phyloP scores from a whole-genome alignment of 2,329 filamentous ascomycete genomes.

The Sclerotinia spermophila region DNA sequence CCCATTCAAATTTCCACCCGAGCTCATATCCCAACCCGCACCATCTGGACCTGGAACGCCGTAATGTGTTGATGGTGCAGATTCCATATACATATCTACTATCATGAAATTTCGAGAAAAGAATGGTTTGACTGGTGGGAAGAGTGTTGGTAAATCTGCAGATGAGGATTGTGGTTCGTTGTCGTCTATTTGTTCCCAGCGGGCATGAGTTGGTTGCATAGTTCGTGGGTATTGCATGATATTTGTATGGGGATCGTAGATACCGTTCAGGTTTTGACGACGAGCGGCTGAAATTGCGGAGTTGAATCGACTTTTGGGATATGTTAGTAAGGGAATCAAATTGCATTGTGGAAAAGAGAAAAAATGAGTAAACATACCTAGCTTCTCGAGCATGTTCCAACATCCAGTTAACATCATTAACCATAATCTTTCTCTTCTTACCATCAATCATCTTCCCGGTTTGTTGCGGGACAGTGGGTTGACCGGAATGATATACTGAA shows the following conservation, averaged over 20 bases:
- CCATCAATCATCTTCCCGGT: conserved; percentile 69
- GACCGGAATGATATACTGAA: conserved; percentile 85
- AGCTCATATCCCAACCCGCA: conserved; percentile 44
- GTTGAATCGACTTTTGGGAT: conserved; percentile 70
- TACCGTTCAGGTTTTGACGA: conserved; percentile 61
- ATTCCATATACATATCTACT: conserved; percentile 56
- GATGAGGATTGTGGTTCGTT: conserved; percentile 21
- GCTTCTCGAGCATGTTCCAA: conserved; percentile 88
- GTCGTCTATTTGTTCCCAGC: conserved; percentile 68
- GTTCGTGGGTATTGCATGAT: conserved; percentile 79
- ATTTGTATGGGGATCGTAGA: conserved; percentile 95
- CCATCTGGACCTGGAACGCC: conserved; percentile 58
- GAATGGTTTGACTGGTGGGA: conserved; percentile 52
- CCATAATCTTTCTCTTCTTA: conserved; percentile 80
- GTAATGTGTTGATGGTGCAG: conserved; percentile 50
- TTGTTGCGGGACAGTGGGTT: conserved; percentile 70
- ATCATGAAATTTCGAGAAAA: conserved; percentile 61
- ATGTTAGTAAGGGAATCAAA: background rate
- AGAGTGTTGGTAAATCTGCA: conserved; percentile 40
- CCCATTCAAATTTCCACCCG: background rate
- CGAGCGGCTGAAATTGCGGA: conserved; percentile 66
- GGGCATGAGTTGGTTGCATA: conserved; percentile 85
- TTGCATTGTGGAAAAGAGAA: conserved; percentile 17
- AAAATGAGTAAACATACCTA: conserved; percentile 55
- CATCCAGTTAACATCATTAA: conserved; percentile 96